Evolutionary conservation across 345 rosid genomes (phyloP), one percentile per base, ranked within the genome.

Genomic region (Salix purpurea): DNA sequence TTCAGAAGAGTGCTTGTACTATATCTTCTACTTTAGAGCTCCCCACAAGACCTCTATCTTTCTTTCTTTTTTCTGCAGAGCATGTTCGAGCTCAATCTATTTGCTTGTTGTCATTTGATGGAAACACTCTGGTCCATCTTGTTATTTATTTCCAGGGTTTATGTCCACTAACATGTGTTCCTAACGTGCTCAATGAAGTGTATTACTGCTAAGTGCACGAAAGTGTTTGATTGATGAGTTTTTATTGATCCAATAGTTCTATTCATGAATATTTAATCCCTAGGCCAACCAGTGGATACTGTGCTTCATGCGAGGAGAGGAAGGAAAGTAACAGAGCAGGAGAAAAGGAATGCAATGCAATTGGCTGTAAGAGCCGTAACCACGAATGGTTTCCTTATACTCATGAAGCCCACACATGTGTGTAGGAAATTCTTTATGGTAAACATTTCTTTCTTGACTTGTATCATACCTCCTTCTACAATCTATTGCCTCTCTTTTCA

Each of bases 321-420:
- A 83, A 89, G 73, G 42, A 65, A 79, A 7, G 76, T 80, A 48
- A 76, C 87, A 21, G 80, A 77, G 56, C 75, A 64, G 40, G 88
- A 81, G 76, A 83, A 74, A 72, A 6, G 28, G 28, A 78, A 56
- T 12, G 82, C 84, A 21, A 24, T 88, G 48, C 74, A 72, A 70
- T 75, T 52, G 61, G 93, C 88, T 28, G 73, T 44, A 66, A 83
- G 67, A 62, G 80, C 82, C 32, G 39, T 77, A 67, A 81, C 74
- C 24, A 42, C 69, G 1, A 78, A 85, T 16, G 85, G 88, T 68
- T 85, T 85, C 74, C 11, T 82, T 73, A 77, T 80, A 46, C 72
- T 85, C 46, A 86, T 89, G 88, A 83, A 76, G 58, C 90, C 88
- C 70, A 34, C 88, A 19, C 83, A 86, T 70, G 85, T 88, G 5